Evolutionary conservation across 495 filamentous ascomycete genomes (phyloP), one percentile per base, ranked within the genome.

Genomic region (Daldinia caldariorum): DNA sequence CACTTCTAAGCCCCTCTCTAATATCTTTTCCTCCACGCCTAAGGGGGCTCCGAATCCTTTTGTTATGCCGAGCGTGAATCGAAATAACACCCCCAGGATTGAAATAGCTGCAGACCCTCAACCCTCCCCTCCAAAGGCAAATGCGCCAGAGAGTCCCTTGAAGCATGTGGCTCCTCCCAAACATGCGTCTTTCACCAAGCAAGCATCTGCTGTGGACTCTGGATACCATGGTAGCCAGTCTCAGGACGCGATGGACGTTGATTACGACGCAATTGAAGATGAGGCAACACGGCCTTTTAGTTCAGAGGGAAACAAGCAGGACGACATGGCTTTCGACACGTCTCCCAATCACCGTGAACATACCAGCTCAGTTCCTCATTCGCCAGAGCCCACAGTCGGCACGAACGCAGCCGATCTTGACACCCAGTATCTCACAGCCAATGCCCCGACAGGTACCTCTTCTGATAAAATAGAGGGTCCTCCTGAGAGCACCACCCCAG

Each of bases 161-260:
- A 76, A 71, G 31, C 67, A 66, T 18, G 55, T 49, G 14, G 20
- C 64, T 64, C 29, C 66, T 58, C 16, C 74, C 39, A 70, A 66
- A 58, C 72, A 57, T 29, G 37, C 58, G 12, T 16, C 56, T 35
- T 45, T 61, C 32, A 71, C 70, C 29, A 63, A 62, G 37, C 64
- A 65, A 51, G 57, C 72, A 34, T 76, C 81, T 13, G 58, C 81
- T 26, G 73, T 79, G 5, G 93, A 97, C 70, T 95, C 93, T 2
- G 93, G 93, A 43, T 96, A 96, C 70, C 89, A 94, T 85, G 92
- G 91, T 55, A 89, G 86, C 79, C 89, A 81, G 50, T 67, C 76
- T 7, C 77, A 78, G 16, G 84, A 86, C 29, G 76, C 75, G 0
- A 77, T 79, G 56, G 73, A 71, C 14, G 50, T 78, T 8, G 77